phyloP scores from a whole-genome alignment of 257 asterid species.

The Fraxinus pennsylvanica region DNA sequence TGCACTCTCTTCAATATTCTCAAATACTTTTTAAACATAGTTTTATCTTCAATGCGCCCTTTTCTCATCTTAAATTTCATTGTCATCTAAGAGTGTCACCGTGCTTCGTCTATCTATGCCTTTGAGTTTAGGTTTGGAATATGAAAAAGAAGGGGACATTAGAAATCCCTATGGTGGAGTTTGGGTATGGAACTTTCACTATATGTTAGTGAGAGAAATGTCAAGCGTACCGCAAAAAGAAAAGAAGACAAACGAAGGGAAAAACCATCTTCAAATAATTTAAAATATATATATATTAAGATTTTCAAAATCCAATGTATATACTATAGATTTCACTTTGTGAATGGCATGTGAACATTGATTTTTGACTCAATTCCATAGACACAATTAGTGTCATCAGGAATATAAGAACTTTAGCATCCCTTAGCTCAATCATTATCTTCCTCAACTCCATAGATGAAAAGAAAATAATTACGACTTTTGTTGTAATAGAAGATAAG shows the following conservation, averaged over 20 bases:
- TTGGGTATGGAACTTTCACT: neutral
- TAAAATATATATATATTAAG: neutral
- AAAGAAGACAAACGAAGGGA: neutral
- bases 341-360: neutral
- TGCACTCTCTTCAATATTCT: neutral
- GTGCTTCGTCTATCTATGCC: constrained; percentile 18
- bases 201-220: neutral
- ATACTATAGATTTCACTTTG: neutral
- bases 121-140: constrained; percentile 40
- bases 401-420: neutral
- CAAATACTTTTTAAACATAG: neutral
- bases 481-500: neutral
- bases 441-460: neutral
- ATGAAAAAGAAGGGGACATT: constrained; percentile 30
- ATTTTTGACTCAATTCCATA: neutral
- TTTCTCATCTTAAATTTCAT: neutral
- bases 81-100: neutral
- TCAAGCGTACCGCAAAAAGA: neutral
- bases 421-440: neutral
- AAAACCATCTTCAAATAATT: neutral
- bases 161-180: constrained; percentile 32
- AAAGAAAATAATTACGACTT: neutral
- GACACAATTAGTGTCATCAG: neutral
- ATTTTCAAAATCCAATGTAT: neutral
- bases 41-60: neutral